phyloP scores from a whole-genome alignment of 169 alveolate species.

The Eimeria praecox region DNA sequence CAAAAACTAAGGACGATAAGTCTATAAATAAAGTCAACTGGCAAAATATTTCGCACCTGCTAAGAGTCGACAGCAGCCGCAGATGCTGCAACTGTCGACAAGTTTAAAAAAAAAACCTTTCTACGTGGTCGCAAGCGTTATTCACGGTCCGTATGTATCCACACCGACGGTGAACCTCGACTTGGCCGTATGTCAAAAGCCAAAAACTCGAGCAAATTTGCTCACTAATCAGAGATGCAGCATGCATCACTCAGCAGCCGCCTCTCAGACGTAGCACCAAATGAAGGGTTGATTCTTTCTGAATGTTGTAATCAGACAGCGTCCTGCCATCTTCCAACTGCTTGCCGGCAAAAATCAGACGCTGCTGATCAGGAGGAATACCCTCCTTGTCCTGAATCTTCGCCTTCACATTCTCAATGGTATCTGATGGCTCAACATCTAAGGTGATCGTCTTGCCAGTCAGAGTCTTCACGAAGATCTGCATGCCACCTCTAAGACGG shows the following conservation, averaged over 20 bases:
- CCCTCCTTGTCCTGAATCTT: constrained; percentile 86
- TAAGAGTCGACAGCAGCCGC: constrained; percentile 25
- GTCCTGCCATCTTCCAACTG: constrained; percentile 99
- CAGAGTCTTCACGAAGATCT: constrained; percentile 97
- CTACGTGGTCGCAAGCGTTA: neutral
- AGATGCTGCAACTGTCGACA: constrained; percentile 21
- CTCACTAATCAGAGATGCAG: neutral
- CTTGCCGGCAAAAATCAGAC: constrained; percentile 99
- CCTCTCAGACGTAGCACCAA: constrained; percentile 97
- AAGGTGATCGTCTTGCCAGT: constrained; percentile 98
- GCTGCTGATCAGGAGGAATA: constrained; percentile 99
- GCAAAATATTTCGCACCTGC: constrained; percentile 51
- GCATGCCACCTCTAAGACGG: constrained; percentile 87
- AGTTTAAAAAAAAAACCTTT: constrained; percentile 2
- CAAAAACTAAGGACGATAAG: constrained; percentile 13
- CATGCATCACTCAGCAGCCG: constrained; percentile 87
- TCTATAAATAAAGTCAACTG: neutral
- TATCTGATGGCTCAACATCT: constrained; percentile 97
- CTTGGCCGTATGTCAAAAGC: neutral
- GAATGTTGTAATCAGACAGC: constrained; percentile 98
- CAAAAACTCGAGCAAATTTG: neutral
- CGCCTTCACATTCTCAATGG: constrained; percentile 97
- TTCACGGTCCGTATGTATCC: constrained; percentile 2
- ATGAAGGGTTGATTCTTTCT: constrained; percentile 92
- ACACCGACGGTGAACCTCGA: neutral